phyloP scores from a whole-genome alignment of 805 yeast species.

The Ogataea methanolica region DNA sequence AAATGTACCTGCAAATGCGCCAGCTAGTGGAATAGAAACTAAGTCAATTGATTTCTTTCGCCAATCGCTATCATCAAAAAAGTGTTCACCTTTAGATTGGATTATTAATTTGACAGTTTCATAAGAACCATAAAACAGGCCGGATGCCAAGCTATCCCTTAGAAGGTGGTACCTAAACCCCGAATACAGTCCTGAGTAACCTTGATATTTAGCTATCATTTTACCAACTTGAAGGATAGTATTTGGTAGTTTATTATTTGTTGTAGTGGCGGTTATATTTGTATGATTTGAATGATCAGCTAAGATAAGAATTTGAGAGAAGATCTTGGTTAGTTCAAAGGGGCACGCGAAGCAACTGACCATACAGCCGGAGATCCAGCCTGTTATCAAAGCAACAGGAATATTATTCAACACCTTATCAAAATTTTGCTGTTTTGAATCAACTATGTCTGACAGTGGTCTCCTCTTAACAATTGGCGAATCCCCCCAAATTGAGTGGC shows the following conservation, averaged over 20 bases:
- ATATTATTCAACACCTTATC: conserved; percentile 31
- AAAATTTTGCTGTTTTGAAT: conserved; percentile 5
- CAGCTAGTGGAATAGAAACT: conserved; percentile 56
- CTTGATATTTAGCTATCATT: conserved; percentile 55
- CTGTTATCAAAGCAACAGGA: conserved; percentile 50
- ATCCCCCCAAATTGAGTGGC: conserved; percentile 10
- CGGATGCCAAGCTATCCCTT: conserved; percentile 70
- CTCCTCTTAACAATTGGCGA: conserved; percentile 7
- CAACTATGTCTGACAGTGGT: background rate
- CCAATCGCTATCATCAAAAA: conserved; percentile 6
- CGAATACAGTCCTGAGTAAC: conserved; percentile 61
- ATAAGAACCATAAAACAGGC: conserved; percentile 68
- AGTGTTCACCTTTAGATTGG: conserved; percentile 29
- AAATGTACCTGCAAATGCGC: conserved; percentile 73
- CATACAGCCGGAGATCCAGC: conserved; percentile 60
- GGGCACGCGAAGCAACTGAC: conserved; percentile 73
- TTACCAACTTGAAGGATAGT: conserved; percentile 39
- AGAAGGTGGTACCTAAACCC: conserved; percentile 65
- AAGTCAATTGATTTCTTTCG: conserved; percentile 30
- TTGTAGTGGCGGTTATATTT: background rate
- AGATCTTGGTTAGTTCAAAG: conserved; percentile 78
- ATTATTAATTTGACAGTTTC: conserved; percentile 58
- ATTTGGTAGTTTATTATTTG: conserved; percentile 26
- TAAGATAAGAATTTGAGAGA: conserved; percentile 64
- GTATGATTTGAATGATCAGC: conserved; percentile 30